Percentiles rank a stretch among this genome's conserved stretches.
These are phyloP conservation scores for Nemophila menziesii DNA, from an alignment of 257 asterid species.

Conservation along the genomic window DNA sequence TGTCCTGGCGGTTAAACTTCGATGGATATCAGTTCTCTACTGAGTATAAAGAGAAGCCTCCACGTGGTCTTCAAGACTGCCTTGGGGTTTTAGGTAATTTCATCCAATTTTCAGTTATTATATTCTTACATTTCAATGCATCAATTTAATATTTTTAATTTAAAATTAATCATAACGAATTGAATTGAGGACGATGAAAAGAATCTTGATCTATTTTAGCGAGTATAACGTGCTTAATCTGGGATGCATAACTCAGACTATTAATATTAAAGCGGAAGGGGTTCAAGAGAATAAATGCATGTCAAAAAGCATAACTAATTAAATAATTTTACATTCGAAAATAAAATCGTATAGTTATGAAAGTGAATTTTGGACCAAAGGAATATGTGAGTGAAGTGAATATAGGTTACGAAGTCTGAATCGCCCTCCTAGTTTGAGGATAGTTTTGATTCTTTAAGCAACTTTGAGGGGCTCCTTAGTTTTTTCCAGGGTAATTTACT, in stretches of 20 bases:
- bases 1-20: constrained; percentile 40
- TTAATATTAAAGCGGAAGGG: not conserved
- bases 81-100: constrained; percentile 31
- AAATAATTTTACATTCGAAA: too few species aligned
- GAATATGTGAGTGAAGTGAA: too few species aligned
- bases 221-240: not conserved
- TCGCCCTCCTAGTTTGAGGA: too few species aligned
- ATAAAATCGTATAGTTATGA: too few species aligned
- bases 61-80: constrained; percentile 31
- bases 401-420: too few species aligned
- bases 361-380: too few species aligned
- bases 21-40: constrained; percentile 24
- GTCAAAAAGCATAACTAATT: not conserved
- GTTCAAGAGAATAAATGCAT: not conserved
- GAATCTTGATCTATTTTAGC: too few species aligned
- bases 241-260: not conserved
- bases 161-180: too few species aligned
- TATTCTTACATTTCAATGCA: not conserved
- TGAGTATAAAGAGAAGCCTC: constrained; percentile 32
- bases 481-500: too few species aligned
- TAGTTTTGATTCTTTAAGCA: too few species aligned
- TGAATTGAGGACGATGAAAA: not conserved
- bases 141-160: too few species aligned
- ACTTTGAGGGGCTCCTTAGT: too few species aligned
- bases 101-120: not conserved